Evolutionary conservation across 2,329 filamentous ascomycete genomes (phyloP).

Genomic region (Pseudocercospora vitis): DNA sequence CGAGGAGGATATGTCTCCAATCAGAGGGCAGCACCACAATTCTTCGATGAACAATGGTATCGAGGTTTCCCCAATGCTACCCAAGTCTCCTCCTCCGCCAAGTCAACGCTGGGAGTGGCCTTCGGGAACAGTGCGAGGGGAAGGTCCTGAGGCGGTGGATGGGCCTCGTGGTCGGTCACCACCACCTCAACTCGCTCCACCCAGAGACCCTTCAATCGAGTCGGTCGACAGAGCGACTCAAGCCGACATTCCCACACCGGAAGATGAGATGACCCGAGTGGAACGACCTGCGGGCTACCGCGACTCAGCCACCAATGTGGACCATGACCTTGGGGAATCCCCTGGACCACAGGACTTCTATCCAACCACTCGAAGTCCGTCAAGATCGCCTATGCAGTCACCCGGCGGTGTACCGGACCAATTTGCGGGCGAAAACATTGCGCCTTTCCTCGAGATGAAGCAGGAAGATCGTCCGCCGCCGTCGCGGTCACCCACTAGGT

Average conservation of each 20-base stretch:
- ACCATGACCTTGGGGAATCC: not conserved
- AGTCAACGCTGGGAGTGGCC: constrained; percentile 11
- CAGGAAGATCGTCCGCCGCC: not conserved
- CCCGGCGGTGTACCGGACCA: constrained; percentile 13
- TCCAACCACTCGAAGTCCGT: not conserved
- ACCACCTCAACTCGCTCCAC: not conserved
- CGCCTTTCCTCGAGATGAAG: not conserved
- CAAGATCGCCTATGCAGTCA: constrained; percentile 1
- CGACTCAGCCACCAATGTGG: constrained; percentile 2
- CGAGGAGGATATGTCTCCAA: constrained; percentile 11
- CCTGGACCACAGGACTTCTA: constrained; percentile 4
- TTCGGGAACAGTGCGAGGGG: not conserved
- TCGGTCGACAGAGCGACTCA: not conserved
- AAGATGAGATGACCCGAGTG: constrained; percentile 2
- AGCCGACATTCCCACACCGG: constrained; percentile 2
- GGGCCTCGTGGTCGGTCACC: constrained; percentile 3
- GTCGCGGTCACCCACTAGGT: not conserved
- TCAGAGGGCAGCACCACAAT: constrained; percentile 4
- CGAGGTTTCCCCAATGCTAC: constrained; percentile 5
- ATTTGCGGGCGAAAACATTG: constrained; percentile 11
- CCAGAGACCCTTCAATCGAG: not conserved
- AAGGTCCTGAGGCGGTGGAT: not conserved
- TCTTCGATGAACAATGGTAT: constrained; percentile 13
- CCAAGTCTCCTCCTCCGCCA: constrained; percentile 3
- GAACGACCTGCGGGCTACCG: constrained; percentile 9